phyloP scores from a whole-genome alignment of 305 asterid genomes.

The Fraxinus angustifolia region DNA sequence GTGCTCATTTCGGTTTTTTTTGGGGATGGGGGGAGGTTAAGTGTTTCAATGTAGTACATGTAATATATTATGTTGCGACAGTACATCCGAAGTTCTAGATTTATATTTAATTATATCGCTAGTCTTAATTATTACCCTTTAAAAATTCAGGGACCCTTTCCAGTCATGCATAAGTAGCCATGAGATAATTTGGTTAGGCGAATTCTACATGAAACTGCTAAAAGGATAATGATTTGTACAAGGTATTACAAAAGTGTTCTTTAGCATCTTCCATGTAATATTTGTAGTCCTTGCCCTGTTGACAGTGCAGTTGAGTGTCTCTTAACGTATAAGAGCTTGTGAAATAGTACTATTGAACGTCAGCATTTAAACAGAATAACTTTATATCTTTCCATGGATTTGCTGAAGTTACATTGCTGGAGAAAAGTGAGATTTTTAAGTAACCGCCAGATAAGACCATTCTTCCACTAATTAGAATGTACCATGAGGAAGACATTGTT shows the following conservation, averaged over 20 bases:
- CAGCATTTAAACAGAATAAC: not conserved
- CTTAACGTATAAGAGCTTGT: not conserved
- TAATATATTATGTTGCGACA: not conserved
- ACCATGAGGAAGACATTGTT: not conserved
- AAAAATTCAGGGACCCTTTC: not conserved
- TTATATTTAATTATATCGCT: too few species aligned
- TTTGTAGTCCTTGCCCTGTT: not conserved
- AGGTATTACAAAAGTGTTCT: not conserved
- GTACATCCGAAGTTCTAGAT: not conserved
- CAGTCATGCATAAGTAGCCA: not conserved
- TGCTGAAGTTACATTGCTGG: not conserved
- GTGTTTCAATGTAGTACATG: not conserved
- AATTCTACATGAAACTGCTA: not conserved
- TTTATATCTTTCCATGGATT: not conserved
- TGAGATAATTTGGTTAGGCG: not conserved
- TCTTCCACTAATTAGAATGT: not conserved
- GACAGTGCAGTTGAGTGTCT: not conserved
- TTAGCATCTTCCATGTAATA: not conserved
- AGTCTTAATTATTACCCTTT: not conserved
- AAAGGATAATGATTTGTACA: not conserved
- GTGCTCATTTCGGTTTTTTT: not conserved
- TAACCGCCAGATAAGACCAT: not conserved
- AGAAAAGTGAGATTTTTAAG: not conserved
- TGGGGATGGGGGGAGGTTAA: not conserved
- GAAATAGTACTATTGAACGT: not conserved